Evolutionary conservation across 257 asterid species (phyloP).

Genomic region (Apocynum venetum): DNA sequence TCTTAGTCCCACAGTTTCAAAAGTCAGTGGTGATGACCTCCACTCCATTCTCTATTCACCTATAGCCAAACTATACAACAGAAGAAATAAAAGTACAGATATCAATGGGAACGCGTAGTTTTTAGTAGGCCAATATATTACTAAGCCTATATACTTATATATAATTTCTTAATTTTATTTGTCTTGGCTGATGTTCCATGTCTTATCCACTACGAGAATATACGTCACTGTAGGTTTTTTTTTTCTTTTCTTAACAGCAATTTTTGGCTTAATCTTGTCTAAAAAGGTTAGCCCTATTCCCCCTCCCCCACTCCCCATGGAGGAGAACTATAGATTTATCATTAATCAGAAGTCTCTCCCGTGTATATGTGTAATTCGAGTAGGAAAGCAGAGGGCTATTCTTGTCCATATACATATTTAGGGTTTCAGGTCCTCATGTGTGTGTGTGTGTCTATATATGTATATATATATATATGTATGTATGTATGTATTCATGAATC

Average conservation of each 20-base stretch:
- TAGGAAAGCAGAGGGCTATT: too few species aligned
- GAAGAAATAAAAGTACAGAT: not conserved
- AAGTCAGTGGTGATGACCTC: constrained; percentile 19
- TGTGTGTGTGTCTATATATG: too few species aligned
- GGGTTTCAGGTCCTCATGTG: too few species aligned
- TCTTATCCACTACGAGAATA: constrained; percentile 18
- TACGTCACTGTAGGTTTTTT: not conserved
- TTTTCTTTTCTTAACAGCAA: not conserved
- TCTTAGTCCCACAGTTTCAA: not conserved
- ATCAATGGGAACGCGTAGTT: constrained; percentile 11
- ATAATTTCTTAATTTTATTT: constrained; percentile 13
- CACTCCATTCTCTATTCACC: constrained; percentile 10
- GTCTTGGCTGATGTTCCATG: constrained; percentile 20
- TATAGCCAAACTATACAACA: not conserved
- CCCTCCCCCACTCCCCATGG: too few species aligned
- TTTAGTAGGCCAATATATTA: not conserved
- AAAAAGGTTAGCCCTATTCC: not conserved
- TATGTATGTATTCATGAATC: too few species aligned
- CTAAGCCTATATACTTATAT: not conserved
- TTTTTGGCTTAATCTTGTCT: constrained; percentile 6
- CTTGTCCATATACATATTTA: too few species aligned
- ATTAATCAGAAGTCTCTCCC: too few species aligned
- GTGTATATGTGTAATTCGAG: too few species aligned
- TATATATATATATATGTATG: too few species aligned
- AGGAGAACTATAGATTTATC: too few species aligned